These are phyloP conservation scores for Chaetomium tenue DNA, from an alignment of 495 filamentous ascomycete genomes.

Conservation along the genomic window DNA sequence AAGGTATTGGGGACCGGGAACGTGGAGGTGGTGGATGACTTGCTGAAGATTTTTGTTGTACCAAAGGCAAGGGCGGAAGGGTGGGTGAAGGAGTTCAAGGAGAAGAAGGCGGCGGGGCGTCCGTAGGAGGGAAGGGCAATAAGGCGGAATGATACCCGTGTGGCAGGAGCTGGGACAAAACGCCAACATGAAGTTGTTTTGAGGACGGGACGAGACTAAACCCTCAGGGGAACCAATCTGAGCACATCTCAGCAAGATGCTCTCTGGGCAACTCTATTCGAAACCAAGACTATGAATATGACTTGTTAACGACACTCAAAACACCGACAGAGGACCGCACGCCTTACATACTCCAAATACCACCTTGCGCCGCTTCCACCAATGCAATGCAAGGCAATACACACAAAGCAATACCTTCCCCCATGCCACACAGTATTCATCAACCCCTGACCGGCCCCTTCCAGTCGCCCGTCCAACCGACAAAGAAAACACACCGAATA, in stretches of 20 bases:
- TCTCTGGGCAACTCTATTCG: background rate
- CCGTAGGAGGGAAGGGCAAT: constrained; percentile 4
- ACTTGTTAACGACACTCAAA: background rate
- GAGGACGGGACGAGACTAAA: background rate
- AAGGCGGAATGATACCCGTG: constrained; percentile 7
- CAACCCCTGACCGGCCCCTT: background rate
- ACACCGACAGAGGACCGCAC: constrained; percentile 2
- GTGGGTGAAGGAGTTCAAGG: constrained; percentile 87
- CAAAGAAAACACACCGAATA: background rate
- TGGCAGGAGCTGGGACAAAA: background rate
- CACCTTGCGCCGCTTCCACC: background rate
- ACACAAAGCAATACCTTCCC: constrained; percentile 1
- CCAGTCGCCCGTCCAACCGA: background rate
- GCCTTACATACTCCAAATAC: background rate
- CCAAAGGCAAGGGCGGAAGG: constrained; percentile 61
- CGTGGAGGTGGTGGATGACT: constrained; percentile 80
- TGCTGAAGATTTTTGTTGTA: constrained; percentile 77
- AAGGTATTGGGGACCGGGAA: constrained; percentile 74
- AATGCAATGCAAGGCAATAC: constrained; percentile 9
- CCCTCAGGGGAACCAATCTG: background rate
- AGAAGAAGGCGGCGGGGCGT: constrained; percentile 51
- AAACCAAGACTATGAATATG: constrained; percentile 11
- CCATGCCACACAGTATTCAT: background rate
- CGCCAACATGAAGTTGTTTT: background rate
- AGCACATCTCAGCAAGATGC: background rate